phyloP scores from a whole-genome alignment of 306 rosid genomes.

The Gillenia trifoliata region DNA sequence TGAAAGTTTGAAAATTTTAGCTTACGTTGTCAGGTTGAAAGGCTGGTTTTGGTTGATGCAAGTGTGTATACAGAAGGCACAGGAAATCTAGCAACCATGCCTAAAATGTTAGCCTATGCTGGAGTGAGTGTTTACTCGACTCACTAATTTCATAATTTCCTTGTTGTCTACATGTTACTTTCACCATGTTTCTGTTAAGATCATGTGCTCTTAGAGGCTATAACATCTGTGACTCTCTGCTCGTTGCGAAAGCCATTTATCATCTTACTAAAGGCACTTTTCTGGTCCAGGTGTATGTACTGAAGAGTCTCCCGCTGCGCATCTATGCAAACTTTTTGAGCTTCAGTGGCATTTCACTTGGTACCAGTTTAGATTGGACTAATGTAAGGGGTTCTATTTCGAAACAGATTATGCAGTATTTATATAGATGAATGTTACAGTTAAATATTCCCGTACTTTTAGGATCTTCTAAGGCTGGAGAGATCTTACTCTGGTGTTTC shows the following conservation, averaged over 20 bases:
- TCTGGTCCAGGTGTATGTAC: constrained; percentile 54
- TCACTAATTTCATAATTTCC: constrained; percentile 1
- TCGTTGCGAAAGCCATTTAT: background rate
- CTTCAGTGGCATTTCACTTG: constrained; percentile 45
- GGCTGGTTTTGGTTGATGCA: constrained; percentile 84
- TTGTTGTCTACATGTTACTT: background rate
- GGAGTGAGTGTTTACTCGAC: constrained; percentile 52
- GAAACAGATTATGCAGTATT: background rate
- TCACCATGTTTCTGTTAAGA: background rate
- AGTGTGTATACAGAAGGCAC: constrained; percentile 89
- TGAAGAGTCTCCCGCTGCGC: constrained; percentile 76
- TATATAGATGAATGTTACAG: background rate
- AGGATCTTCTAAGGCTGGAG: constrained; percentile 12
- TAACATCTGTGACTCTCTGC: background rate
- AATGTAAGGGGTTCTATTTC: constrained; percentile 49
- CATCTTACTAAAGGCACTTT: background rate
- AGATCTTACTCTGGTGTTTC: constrained; percentile 12
- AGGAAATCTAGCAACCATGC: constrained; percentile 61
- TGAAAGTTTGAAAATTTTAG: constrained; percentile 25
- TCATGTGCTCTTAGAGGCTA: background rate
- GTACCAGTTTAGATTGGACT: constrained; percentile 54
- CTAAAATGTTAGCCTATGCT: constrained; percentile 63
- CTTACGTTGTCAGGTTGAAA: constrained; percentile 71
- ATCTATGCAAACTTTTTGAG: constrained; percentile 51
- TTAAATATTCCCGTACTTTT: background rate